Evolutionary conservation across 2,329 filamentous ascomycete species (phyloP), one percentile per base, ranked within the genome.

Genomic region (Fusarium sarcochroum): DNA sequence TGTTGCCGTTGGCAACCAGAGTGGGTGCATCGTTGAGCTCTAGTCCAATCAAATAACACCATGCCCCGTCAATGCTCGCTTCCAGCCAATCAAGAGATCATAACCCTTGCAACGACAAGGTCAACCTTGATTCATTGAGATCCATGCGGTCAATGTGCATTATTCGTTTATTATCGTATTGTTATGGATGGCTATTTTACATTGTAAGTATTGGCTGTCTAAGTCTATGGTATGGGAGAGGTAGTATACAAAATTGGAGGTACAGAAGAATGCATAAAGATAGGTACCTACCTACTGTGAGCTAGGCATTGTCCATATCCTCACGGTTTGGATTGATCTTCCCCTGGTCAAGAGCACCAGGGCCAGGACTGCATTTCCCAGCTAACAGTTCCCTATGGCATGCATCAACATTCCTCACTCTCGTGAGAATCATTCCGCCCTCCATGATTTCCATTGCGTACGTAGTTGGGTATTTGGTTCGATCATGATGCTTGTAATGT

Each of bases 1-100:
- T 66, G 77, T 79, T 79, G 77, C 77, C 62, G 72, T 25, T 77
- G 73, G 70, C 76, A 77, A 77, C 76, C 56, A 38, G 30, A 13
- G 17, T 32, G 25, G 45, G 38, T 52, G 21, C 21, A 21, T 21
- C 18, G 27, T 51, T 54, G 47, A 41, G 34, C 3, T 20, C 3
- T 27, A 7, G 14, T 18, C 67, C 67, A 70, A 70, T 68, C 41
- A 68, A 30, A 52, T 30, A 59, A 51, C 41, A 64, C 25, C 52
- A 11, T 46, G 21, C 20, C 27, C 30, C 30, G 18, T 44, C 49
- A 41, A 17, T 63, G 17, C 34, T 13, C 42, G 15, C 35, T 18
- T 18, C 37, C 44, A 45, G 23, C 66, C 62, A 69, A 63, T 63
- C 47, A 46, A 35, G 34, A 14, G 20, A 13, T 21, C 18, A 37